Base-by-base conservation (phyloP, 176 grass and related monocot genomes). In the Carex kokanica region DNA sequence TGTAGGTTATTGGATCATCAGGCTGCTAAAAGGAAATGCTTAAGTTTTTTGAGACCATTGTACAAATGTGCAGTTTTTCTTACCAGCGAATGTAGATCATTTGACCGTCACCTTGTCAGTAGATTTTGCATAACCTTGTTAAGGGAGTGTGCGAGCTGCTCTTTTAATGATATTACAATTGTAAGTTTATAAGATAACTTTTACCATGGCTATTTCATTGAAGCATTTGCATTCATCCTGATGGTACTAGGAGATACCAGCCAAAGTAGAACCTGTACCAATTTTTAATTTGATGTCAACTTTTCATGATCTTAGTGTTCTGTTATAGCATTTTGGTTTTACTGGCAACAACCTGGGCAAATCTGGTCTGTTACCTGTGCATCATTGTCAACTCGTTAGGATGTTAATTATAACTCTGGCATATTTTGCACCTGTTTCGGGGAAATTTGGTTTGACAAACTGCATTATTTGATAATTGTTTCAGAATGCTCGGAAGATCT, bases 401-500 rank as follows among this genome's bases (percentile, higher is more conserved):
- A 27, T 75, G 36, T 75, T 75, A 25, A 52, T 11, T 16, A 2
- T 29, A 53, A 74, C 45, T 66, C n/a, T 74, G 20, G 71, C 41
- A 21, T 13, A 15, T 27, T 53, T 74, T 74, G 3, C 3, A 11
- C 45, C 41, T 27, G 36, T 11, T 52, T 74, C 3, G 45, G 21
- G 41, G 69, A 49, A 47, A 49, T 73, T 10, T 73, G 40, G 47
- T 53, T 41, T 71, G 71, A 53, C 23, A 16, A 54, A 75, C 13
- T 75, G 2, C 0, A 16, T 75, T 54, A 27, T 27, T 75, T 52
- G 24, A 75, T 78, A 60, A 4, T 51, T 71, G 25, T 59, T 69
- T 45, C 87, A 97, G 94, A 81, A 90, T 86, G 85, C 83, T 79
- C 27, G 84, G 64, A 97, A 90, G 77, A 86, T 94, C 40, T 88